These are phyloP conservation scores for Glutinoglossum americanum DNA, from an alignment of 495 filamentous ascomycete species.

Conservation along the genomic window DNA sequence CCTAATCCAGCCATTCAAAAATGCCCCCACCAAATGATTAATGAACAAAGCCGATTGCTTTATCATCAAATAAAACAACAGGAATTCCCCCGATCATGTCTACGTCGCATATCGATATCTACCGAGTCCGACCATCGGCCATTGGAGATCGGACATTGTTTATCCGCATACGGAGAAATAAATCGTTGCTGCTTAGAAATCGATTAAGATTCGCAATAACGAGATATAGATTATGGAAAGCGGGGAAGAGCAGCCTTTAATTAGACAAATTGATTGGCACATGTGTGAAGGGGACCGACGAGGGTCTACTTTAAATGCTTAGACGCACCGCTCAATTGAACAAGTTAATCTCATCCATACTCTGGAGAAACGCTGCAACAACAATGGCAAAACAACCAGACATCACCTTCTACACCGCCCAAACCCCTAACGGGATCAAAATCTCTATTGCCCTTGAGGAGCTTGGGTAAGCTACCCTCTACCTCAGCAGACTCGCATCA, in stretches of 20 bases:
- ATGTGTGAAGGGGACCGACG: neutral
- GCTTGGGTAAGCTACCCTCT: slow-evolving; percentile 34
- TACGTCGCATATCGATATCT: neutral
- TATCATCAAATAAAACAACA: too few relatives aligned
- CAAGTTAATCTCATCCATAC: neutral
- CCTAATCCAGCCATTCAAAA: too few relatives aligned
- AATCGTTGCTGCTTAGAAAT: neutral
- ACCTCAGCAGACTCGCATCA: neutral
- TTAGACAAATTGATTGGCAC: too few relatives aligned
- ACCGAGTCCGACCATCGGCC: neutral
- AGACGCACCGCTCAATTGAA: neutral
- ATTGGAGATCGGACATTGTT: neutral
- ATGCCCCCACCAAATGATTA: too few relatives aligned
- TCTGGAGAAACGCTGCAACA: neutral
- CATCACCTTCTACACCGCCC: slow-evolving; percentile 21
- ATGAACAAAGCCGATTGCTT: too few relatives aligned
- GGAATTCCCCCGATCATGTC: too few relatives aligned
- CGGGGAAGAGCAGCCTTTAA: too few relatives aligned
- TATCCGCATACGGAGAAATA: neutral
- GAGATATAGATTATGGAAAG: too few relatives aligned
- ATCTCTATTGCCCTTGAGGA: slow-evolving; percentile 81
- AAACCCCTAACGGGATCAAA: slow-evolving; percentile 51
- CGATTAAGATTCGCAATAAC: too few relatives aligned
- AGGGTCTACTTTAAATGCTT: neutral
- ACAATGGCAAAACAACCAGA: slow-evolving; percentile 8